Evolutionary conservation across 1,139 yeast genomes (phyloP).

Genomic region (Pichia sp.): DNA sequence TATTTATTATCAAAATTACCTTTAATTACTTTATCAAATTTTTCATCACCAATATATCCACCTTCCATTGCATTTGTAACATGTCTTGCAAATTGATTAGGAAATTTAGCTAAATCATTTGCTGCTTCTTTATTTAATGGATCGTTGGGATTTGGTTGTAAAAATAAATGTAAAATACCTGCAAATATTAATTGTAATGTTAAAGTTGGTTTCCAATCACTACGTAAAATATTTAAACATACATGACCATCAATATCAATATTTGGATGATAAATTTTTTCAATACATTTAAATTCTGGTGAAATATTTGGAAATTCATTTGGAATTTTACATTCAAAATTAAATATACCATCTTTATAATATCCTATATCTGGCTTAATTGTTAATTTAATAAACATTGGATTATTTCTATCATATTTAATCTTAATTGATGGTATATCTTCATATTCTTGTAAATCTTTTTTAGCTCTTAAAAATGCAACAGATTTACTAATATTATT

Average conservation of each 20-base stretch:
- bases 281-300: conserved; percentile 70
- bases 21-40: conserved; percentile 52
- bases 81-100: conserved; percentile 47
- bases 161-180: conserved; percentile 77
- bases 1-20: background rate
- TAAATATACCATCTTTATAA: conserved; percentile 64
- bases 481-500: conserved; percentile 16
- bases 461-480: conserved; percentile 27
- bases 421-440: conserved; percentile 19
- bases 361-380: conserved; percentile 77
- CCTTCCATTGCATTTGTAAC: conserved; percentile 72
- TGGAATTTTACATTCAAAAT: conserved; percentile 57
- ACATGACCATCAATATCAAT: conserved; percentile 87
- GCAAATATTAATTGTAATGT: conserved; percentile 75
- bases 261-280: conserved; percentile 86
- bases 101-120: conserved; percentile 55
- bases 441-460: conserved; percentile 28
- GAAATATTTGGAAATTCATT: conserved; percentile 87
- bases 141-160: conserved; percentile 88
- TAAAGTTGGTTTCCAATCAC: conserved; percentile 95
- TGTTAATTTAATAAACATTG: conserved; percentile 52
- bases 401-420: conserved; percentile 17
- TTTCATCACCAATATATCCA: conserved; percentile 48
- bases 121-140: conserved; percentile 94
- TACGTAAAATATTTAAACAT: conserved; percentile 82